A percentile compares a stretch with the other conserved stretches of the same genome.
Evolutionary conservation across 164 flowering plant genomes (phyloP).

Genomic region (Protea cynaroides): DNA sequence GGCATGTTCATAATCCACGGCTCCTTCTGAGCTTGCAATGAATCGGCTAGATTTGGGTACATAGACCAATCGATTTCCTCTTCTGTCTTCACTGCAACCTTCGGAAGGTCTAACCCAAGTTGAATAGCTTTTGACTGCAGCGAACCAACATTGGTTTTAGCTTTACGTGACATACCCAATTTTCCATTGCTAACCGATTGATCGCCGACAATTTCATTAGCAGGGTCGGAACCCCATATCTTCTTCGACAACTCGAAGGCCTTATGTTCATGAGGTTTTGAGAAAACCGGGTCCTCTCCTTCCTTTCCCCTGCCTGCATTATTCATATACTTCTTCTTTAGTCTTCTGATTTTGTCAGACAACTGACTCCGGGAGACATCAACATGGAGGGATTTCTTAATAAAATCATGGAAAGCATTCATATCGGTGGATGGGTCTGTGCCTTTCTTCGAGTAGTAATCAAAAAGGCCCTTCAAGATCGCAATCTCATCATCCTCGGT

Average conservation of each 20-base stretch:
- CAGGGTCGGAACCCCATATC: slow-evolving; percentile 34
- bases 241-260: slow-evolving; percentile 31
- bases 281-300: slow-evolving; percentile 24
- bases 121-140: not conserved
- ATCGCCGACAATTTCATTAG: slow-evolving; percentile 5
- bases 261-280: slow-evolving; percentile 32
- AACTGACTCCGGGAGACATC: slow-evolving; percentile 24
- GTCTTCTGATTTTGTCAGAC: slow-evolving; percentile 29
- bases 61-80: not conserved
- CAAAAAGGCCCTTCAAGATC: slow-evolving; percentile 35
- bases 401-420: slow-evolving; percentile 23
- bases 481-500: slow-evolving; percentile 42
- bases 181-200: slow-evolving; percentile 1
- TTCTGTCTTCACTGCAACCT: not conserved
- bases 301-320: slow-evolving; percentile 18
- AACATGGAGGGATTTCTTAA: slow-evolving; percentile 21
- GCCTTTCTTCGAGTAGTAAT: slow-evolving; percentile 22
- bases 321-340: slow-evolving; percentile 38
- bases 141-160: not conserved
- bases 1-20: not conserved
- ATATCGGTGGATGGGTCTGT: slow-evolving; percentile 18
- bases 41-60: slow-evolving; percentile 8
- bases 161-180: slow-evolving; percentile 1
- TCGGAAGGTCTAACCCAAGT: not conserved
- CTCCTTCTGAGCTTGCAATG: not conserved